These are phyloP conservation scores for Pythium periplocum DNA, from an alignment of 352 stramenopile species.

Conservation along the genomic window DNA sequence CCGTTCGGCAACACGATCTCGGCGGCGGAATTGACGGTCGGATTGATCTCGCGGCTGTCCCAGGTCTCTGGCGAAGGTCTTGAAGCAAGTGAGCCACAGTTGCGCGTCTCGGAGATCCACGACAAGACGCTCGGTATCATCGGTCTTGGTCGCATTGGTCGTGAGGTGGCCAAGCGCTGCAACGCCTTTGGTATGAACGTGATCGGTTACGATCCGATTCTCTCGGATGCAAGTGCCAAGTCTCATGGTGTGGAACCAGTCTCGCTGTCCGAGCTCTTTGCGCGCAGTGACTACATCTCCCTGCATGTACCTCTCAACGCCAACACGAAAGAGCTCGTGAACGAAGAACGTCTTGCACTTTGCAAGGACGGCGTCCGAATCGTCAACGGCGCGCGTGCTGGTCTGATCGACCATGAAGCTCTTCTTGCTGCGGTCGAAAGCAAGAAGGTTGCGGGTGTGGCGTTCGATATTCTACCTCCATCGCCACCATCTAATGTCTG, in stretches of 20 bases:
- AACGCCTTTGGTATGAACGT: conserved; percentile 93
- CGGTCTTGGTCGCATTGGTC: conserved; percentile 92
- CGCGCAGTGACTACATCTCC: conserved; percentile 93
- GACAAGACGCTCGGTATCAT: conserved; percentile 94
- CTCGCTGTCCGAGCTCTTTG: conserved; percentile 81
- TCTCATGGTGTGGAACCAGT: conserved; percentile 81
- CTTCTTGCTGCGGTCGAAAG: conserved; percentile 84
- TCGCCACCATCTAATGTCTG: conserved; percentile 43
- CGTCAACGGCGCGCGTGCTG: conserved; percentile 92
- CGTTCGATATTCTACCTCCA: conserved; percentile 69
- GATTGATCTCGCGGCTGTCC: conserved; percentile 83
- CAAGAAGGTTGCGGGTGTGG: conserved; percentile 68
- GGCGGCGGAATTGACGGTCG: conserved; percentile 93
- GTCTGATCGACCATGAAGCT: conserved; percentile 91
- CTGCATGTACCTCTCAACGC: conserved; percentile 96
- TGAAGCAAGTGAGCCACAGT: not conserved
- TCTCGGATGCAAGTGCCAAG: conserved; percentile 83
- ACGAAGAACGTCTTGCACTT: conserved; percentile 57
- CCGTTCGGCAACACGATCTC: conserved; percentile 94
- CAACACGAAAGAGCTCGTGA: conserved; percentile 90
- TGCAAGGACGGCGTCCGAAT: conserved; percentile 93
- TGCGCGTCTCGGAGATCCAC: conserved; percentile 64
- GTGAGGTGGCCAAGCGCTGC: conserved; percentile 90
- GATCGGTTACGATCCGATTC: conserved; percentile 91
- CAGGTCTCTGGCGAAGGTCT: conserved; percentile 8